Conservation (phyloP, 805 yeast species). For the Dipodascus albidus region DNA sequence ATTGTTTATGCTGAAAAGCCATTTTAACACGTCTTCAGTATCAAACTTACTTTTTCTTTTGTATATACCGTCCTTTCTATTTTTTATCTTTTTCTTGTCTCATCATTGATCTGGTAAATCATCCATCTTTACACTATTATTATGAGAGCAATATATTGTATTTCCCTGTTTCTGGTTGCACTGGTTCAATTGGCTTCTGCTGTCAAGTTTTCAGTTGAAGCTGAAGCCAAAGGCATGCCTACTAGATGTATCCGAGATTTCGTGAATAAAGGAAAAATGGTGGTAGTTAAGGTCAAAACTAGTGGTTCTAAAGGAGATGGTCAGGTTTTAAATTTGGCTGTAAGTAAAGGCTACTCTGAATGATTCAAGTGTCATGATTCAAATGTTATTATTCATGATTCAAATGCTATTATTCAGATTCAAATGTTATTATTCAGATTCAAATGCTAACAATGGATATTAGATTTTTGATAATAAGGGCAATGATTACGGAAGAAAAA, state of each 20-base stretch:
- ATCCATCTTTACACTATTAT: background rate
- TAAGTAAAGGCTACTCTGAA: too few relatives aligned
- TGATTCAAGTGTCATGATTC: background rate
- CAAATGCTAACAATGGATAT: conserved; percentile 32
- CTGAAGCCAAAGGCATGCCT: conserved; percentile 17
- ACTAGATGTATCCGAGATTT: conserved; percentile 91
- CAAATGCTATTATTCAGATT: too few relatives aligned
- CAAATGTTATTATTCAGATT: too few relatives aligned
- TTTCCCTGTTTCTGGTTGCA: conserved; percentile 10
- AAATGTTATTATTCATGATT: background rate
- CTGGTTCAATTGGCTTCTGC: conserved; percentile 15
- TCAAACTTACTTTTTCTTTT: background rate
- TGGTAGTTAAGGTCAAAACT: conserved; percentile 70
- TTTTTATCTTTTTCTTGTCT: background rate
- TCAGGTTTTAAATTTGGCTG: conserved; percentile 53
- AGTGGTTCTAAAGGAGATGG: conserved; percentile 80
- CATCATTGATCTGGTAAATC: background rate
- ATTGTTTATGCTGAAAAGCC: background rate
- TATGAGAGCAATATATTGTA: background rate
- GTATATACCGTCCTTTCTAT: background rate
- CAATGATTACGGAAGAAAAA: conserved; percentile 70
- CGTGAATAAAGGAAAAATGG: conserved; percentile 72
- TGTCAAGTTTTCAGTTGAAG: conserved; percentile 24
- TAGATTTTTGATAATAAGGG: conserved; percentile 54
- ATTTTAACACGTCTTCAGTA: background rate